Evolutionary conservation across 2,329 filamentous ascomycete species (phyloP).

Genomic region (Phoma sp.): DNA sequence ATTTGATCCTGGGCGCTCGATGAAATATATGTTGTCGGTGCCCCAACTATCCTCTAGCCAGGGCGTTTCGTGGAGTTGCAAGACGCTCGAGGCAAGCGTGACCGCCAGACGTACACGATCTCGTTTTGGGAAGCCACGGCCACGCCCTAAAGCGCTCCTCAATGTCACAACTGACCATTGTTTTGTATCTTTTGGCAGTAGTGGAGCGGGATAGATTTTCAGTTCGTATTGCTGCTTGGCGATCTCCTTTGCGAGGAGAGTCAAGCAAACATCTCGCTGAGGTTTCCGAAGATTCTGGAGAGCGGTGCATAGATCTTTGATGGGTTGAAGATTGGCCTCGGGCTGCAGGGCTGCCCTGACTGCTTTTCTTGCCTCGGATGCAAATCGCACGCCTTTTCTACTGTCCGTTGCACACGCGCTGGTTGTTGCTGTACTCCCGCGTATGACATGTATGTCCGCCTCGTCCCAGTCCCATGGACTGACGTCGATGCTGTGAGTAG

Average conservation of each 20-base stretch:
- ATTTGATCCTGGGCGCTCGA: slow-evolving; percentile 18
- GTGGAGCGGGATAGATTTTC: background rate
- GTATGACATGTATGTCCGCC: background rate
- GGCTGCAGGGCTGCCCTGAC: background rate
- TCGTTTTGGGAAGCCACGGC: slow-evolving; percentile 1
- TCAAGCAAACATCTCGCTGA: background rate
- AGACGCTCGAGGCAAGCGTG: slow-evolving; percentile 26
- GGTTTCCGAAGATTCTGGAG: background rate
- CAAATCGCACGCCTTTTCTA: background rate
- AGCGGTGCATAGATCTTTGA: slow-evolving; percentile 4
- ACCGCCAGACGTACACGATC: slow-evolving; percentile 27
- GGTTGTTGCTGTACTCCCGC: background rate
- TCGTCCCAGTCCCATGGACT: slow-evolving; percentile 4
- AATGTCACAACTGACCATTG: background rate
- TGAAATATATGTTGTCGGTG: slow-evolving; percentile 31
- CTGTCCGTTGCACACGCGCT: background rate
- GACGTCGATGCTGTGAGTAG: too few species aligned
- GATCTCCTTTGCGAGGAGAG: background rate
- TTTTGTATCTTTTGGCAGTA: background rate
- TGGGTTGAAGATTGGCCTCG: background rate
- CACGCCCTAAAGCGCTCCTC: background rate
- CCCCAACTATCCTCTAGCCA: slow-evolving; percentile 33
- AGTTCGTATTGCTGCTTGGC: slow-evolving; percentile 1
- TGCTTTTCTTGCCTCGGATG: too few species aligned
- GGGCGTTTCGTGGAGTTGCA: slow-evolving; percentile 32